A percentile compares a stretch with the other conserved stretches of the same genome.
Conservation (phyloP, 805 yeast species). For the Wickerhamiella spandovensis region DNA sequence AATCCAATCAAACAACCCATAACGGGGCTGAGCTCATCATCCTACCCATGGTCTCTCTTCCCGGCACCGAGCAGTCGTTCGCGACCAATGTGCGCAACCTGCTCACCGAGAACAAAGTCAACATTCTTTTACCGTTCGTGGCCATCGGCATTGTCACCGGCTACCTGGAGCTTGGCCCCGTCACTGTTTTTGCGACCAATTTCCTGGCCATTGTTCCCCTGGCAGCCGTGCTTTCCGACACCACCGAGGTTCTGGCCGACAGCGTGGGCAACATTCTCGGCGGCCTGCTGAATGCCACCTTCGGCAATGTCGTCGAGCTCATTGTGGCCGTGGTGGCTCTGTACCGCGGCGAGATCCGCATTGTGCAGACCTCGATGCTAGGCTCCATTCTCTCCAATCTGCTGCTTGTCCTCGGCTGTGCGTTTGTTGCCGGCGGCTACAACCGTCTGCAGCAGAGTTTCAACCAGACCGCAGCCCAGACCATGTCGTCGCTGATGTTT, state of each 20-base stretch:
- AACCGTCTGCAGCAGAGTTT: slow-evolving; percentile 75
- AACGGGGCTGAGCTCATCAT: not conserved
- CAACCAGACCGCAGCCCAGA: slow-evolving; percentile 94
- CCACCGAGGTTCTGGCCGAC: slow-evolving; percentile 84
- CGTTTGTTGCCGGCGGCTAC: slow-evolving; percentile 86
- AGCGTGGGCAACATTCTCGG: slow-evolving; percentile 88
- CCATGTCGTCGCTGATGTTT: slow-evolving; percentile 90
- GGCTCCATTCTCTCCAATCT: slow-evolving; percentile 86
- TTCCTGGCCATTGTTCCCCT: slow-evolving; percentile 85
- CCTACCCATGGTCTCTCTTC: not conserved
- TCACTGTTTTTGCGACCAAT: slow-evolving; percentile 53
- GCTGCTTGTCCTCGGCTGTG: slow-evolving; percentile 84
- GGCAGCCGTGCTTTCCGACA: slow-evolving; percentile 79
- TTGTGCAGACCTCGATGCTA: slow-evolving; percentile 94
- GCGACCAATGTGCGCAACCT: slow-evolving; percentile 5
- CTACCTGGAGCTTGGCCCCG: slow-evolving; percentile 37
- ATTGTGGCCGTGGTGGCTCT: slow-evolving; percentile 89
- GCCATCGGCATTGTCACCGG: slow-evolving; percentile 82
- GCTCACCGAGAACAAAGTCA: slow-evolving; percentile 31
- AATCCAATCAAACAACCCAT: not conserved
- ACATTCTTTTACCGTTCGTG: slow-evolving; percentile 66
- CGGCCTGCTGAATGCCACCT: slow-evolving; percentile 88
- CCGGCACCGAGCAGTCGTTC: not conserved
- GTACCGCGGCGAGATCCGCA: slow-evolving; percentile 70
- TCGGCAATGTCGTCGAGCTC: slow-evolving; percentile 95